Percentiles rank a stretch among this genome's conserved stretches.
Conservation (phyloP, 208 protist species). For the Acanthamoeba sp. region DNA sequence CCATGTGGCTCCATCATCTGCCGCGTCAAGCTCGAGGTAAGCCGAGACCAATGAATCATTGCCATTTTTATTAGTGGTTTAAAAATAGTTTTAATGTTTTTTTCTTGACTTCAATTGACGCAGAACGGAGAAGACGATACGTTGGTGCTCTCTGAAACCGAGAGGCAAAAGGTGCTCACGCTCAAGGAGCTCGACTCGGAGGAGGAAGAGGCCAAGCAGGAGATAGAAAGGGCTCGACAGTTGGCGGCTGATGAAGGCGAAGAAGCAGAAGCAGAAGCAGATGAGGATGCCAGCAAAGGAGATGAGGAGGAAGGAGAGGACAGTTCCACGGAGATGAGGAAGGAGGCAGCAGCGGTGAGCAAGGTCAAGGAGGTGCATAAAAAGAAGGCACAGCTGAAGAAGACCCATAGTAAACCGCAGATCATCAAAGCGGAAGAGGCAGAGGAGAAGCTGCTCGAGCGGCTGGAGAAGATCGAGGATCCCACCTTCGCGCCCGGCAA, state of each 20-base stretch:
- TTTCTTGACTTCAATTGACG: too few relatives aligned
- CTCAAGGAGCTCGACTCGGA: not conserved
- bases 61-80: too few relatives aligned
- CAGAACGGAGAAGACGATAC: not conserved
- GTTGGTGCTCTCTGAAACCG: not conserved
- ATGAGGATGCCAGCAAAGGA: not conserved
- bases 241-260: not conserved
- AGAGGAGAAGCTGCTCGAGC: not conserved
- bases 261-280: not conserved
- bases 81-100: too few relatives aligned
- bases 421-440: constrained; percentile 23
- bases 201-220: not conserved
- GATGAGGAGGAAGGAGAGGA: constrained; percentile 9
- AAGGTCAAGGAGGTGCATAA: not conserved
- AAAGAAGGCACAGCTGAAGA: not conserved
- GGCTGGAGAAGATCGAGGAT: constrained; percentile 16
- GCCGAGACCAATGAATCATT: not conserved
- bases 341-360: not conserved
- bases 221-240: too few relatives aligned
- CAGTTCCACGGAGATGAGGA: not conserved
- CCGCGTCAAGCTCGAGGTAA: not conserved
- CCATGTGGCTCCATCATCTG: constrained; percentile 17
- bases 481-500: not conserved
- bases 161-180: not conserved
- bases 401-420: not conserved